Percentiles rank a stretch among this genome's conserved stretches.
phyloP scores from a whole-genome alignment of 164 flowering plant genomes.

The Cinnamomum chago region DNA sequence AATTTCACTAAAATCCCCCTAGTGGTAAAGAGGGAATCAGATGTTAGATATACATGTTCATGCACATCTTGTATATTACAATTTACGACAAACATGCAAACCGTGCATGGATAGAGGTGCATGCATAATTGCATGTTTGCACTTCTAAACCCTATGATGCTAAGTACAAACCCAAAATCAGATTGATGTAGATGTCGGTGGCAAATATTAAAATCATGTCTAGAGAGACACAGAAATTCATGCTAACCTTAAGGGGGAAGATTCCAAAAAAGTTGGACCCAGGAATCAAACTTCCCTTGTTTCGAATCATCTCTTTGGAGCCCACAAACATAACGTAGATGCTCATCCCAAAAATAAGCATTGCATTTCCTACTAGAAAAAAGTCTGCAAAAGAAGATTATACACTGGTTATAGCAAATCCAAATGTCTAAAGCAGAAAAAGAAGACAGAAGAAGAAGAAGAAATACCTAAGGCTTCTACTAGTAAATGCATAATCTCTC shows the following conservation, averaged over 20 bases:
- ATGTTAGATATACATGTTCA: too few species aligned
- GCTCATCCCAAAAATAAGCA: conserved; percentile 66
- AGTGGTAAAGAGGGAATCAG: too few species aligned
- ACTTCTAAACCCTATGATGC: not conserved
- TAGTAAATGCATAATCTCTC: not conserved
- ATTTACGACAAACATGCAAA: too few species aligned
- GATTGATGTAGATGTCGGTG: not conserved
- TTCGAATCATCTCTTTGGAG: conserved; percentile 25
- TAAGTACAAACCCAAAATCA: not conserved
- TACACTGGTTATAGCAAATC: not conserved
- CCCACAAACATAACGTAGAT: conserved; percentile 61
- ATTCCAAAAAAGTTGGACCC: conserved; percentile 54
- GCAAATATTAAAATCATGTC: not conserved
- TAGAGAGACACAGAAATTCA: not conserved
- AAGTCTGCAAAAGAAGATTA: conserved; percentile 45
- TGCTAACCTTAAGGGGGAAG: conserved; percentile 46
- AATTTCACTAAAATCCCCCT: too few species aligned
- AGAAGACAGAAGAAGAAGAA: not conserved
- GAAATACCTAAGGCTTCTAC: conserved; percentile 61
- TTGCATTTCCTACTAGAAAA: conserved; percentile 75
- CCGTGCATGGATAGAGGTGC: too few species aligned
- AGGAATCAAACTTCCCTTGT: conserved; percentile 22
- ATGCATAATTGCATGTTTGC: not conserved
- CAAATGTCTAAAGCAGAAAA: not conserved
- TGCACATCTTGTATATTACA: too few species aligned